Evolutionary conservation across 2,329 filamentous ascomycete genomes (phyloP).

Genomic region (Alternaria sp.): DNA sequence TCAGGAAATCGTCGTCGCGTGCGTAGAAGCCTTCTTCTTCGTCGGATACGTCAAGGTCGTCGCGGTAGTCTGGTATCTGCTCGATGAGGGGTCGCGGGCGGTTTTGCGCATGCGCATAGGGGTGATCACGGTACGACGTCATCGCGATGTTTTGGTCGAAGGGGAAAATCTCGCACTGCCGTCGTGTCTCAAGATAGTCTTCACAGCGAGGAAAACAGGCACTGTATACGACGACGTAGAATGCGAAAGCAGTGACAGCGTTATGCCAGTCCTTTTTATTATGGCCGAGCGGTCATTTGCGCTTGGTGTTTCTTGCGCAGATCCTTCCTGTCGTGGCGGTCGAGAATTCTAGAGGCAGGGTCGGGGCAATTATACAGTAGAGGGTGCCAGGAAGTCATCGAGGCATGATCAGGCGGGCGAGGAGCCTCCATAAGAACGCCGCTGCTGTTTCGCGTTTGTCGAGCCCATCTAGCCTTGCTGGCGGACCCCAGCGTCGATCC

Average conservation of each 20-base stretch:
- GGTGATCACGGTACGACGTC: constrained; percentile 37
- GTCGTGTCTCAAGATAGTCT: not conserved
- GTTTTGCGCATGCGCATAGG: constrained; percentile 14
- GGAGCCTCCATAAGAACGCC: constrained; percentile 1
- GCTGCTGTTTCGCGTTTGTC: constrained; percentile 11
- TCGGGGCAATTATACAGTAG: not conserved
- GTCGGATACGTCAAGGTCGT: constrained; percentile 46
- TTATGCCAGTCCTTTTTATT: not conserved
- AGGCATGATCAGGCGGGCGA: not conserved
- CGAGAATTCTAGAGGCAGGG: not conserved
- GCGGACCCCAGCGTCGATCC: constrained; percentile 7
- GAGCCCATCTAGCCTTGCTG: constrained; percentile 2
- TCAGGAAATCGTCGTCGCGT: constrained; percentile 43
- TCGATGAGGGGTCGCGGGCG: constrained; percentile 38
- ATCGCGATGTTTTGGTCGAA: not conserved
- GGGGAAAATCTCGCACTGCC: not conserved
- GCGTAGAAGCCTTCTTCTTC: constrained; percentile 48
- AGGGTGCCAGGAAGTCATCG: not conserved
- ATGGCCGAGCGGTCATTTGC: not conserved
- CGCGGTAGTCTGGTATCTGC: constrained; percentile 32
- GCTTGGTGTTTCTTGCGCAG: not conserved
- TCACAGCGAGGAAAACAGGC: not conserved
- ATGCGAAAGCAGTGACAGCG: not conserved
- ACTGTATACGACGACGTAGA: not conserved
- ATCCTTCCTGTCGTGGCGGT: not conserved